Evolutionary conservation across 257 asterid genomes (phyloP).

Genomic region (Eucommia ulmoides): DNA sequence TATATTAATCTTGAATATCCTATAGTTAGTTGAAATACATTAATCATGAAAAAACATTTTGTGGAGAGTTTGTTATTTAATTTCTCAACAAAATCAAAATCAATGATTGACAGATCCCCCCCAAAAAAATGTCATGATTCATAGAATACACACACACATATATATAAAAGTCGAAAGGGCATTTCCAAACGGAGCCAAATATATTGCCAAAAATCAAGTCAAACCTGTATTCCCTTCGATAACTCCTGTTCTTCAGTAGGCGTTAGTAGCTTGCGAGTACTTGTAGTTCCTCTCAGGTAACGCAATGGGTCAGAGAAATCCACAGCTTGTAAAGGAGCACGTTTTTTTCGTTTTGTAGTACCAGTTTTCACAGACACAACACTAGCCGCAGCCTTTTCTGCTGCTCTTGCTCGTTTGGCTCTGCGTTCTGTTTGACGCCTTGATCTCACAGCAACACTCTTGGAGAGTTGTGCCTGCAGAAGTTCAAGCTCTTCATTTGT

Average conservation of each 20-base stretch:
- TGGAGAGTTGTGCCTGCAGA: conserved; percentile 40
- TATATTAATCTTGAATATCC: no score
- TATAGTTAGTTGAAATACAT: no score
- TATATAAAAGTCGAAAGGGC: no score
- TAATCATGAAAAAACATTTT: no score
- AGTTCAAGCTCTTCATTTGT: conserved; percentile 58
- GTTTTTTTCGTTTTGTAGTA: conserved; percentile 55
- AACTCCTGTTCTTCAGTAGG: conserved; percentile 73
- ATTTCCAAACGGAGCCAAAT: no score
- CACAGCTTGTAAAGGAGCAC: conserved; percentile 50
- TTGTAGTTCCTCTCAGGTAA: conserved; percentile 64
- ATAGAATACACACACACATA: no score
- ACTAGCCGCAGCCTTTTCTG: conserved; percentile 61
- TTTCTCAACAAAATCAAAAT: no score
- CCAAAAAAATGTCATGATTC: no score
- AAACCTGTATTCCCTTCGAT: conserved; percentile 85
- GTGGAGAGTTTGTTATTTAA: no score
- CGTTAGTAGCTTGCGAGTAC: conserved; percentile 60
- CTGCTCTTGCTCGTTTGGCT: conserved; percentile 62
- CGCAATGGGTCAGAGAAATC: conserved; percentile 82
- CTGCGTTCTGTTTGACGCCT: conserved; percentile 73
- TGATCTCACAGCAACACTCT: conserved; percentile 61
- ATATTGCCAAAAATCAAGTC: no score
- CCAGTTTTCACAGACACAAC: conserved; percentile 60
- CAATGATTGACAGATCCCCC: no score